phyloP scores from a whole-genome alignment of 352 stramenopile genomes.

The Phytophthora kernoviae region DNA sequence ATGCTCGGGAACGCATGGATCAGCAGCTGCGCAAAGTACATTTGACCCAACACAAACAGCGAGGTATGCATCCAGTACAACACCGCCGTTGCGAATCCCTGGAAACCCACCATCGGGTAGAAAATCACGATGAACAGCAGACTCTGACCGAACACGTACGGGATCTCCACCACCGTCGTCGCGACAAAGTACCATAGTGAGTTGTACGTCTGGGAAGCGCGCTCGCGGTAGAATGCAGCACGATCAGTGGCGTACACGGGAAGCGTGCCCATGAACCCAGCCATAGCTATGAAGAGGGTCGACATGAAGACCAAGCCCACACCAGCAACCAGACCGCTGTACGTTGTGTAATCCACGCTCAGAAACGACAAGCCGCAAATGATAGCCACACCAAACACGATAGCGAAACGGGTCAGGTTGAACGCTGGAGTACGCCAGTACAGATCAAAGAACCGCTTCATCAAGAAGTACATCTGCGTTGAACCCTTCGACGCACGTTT shows the following conservation, averaged over 20 bases:
- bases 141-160: conserved; percentile 2
- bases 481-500: conserved; percentile 21
- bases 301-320: conserved; percentile 64
- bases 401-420: conserved; percentile 39
- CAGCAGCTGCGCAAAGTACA: conserved; percentile 35
- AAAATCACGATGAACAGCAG: conserved; percentile 4
- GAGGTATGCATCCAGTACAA: conserved; percentile 38
- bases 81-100: conserved; percentile 7
- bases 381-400: conserved; percentile 12
- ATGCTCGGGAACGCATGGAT: conserved; percentile 25
- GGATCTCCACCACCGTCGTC: conserved; percentile 2
- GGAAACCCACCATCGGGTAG: conserved; percentile 3
- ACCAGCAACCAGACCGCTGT: conserved; percentile 6
- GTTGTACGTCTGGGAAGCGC: not conserved
- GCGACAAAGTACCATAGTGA: conserved; percentile 1
- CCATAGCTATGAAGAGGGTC: conserved; percentile 71
- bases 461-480: conserved; percentile 36
- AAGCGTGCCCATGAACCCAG: conserved; percentile 57
- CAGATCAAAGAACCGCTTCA: conserved; percentile 31
- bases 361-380: conserved; percentile 13
- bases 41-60: conserved; percentile 27
- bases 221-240: conserved; percentile 1
- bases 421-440: conserved; percentile 55
- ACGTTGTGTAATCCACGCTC: conserved; percentile 16
- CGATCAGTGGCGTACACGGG: conserved; percentile 49